Percentiles rank a stretch among this genome's conserved stretches.
Evolutionary conservation across 805 yeast species (phyloP).

Genomic region (Candida germanica): DNA sequence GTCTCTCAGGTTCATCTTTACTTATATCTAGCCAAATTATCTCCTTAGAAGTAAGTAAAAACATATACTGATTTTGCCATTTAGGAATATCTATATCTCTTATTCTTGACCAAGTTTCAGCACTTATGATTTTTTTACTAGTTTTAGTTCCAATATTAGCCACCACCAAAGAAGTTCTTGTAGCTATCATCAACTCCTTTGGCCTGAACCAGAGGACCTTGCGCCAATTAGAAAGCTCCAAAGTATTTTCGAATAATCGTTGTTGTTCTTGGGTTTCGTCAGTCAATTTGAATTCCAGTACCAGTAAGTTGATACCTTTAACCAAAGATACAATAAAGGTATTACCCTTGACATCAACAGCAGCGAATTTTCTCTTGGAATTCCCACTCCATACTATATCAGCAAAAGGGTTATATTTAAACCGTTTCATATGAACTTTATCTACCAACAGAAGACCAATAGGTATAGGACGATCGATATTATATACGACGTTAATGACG

Average conservation of each 20-base stretch:
- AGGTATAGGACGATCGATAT: constrained; percentile 10
- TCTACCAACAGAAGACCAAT: constrained; percentile 8
- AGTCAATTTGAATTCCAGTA: constrained; percentile 2
- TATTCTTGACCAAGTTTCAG: constrained; percentile 53
- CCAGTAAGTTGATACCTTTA: constrained; percentile 1
- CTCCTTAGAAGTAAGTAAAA: constrained; percentile 66
- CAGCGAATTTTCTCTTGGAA: constrained; percentile 34
- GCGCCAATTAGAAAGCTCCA: constrained; percentile 56
- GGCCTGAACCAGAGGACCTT: constrained; percentile 44
- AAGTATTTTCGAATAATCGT: constrained; percentile 7
- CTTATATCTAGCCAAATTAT: constrained; percentile 47
- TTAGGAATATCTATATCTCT: constrained; percentile 34
- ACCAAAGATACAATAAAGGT: constrained; percentile 41
- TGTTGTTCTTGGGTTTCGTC: constrained; percentile 3
- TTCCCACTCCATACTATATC: constrained; percentile 47
- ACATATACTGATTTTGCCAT: constrained; percentile 27
- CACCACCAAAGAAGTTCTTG: constrained; percentile 43
- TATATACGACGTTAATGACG: constrained; percentile 25
- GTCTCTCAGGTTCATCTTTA: constrained; percentile 33
- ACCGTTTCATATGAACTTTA: constrained; percentile 2
- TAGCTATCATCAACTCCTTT: constrained; percentile 27
- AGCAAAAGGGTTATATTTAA: constrained; percentile 29
- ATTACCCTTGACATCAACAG: constrained; percentile 53
- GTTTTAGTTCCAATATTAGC: constrained; percentile 18
- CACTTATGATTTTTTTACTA: constrained; percentile 37